Percentiles rank a stretch among this genome's conserved stretches.
Conservation (phyloP, 225 moss, liverwort and hornwort species). For the Bryum argenteum region DNA sequence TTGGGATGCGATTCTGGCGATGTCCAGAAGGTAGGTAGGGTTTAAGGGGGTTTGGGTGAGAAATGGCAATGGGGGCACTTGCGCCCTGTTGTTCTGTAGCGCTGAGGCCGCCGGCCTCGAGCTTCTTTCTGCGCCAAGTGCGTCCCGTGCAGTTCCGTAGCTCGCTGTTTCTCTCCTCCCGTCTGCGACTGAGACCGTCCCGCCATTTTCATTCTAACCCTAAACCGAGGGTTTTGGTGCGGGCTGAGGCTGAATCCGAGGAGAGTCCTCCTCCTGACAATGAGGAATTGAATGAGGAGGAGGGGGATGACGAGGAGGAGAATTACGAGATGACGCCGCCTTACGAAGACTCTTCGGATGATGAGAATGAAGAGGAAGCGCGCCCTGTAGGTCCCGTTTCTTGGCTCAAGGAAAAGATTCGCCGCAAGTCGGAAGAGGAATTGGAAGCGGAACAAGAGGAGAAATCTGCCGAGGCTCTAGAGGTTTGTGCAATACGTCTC, state of each 20-base stretch:
- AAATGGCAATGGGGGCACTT: conserved; percentile 31
- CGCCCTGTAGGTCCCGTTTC: conserved; percentile 22
- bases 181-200: conserved; percentile 13
- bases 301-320: conserved; percentile 1
- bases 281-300: conserved; percentile 3
- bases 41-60: conserved; percentile 45
- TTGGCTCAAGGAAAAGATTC: conserved; percentile 50
- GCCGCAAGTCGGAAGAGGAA: conserved; percentile 57
- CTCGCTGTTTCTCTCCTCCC: conserved; percentile 34
- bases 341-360: conserved; percentile 23
- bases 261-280: neutral
- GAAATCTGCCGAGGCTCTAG: conserved; percentile 34
- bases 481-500: conserved; percentile 35
- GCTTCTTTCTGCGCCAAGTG: conserved; percentile 32
- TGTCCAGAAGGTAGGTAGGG: conserved; percentile 43
- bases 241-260: conserved; percentile 11
- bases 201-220: conserved; percentile 2
- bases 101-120: conserved; percentile 32
- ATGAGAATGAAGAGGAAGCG: conserved; percentile 13
- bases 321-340: conserved; percentile 5
- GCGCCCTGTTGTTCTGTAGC: conserved; percentile 39
- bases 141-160: conserved; percentile 24
- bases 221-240: conserved; percentile 15
- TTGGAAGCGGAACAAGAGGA: conserved; percentile 43
- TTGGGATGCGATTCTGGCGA: neutral